Evolutionary conservation across 148 eudicot species (phyloP).

Genomic region (Cornus controversa): DNA sequence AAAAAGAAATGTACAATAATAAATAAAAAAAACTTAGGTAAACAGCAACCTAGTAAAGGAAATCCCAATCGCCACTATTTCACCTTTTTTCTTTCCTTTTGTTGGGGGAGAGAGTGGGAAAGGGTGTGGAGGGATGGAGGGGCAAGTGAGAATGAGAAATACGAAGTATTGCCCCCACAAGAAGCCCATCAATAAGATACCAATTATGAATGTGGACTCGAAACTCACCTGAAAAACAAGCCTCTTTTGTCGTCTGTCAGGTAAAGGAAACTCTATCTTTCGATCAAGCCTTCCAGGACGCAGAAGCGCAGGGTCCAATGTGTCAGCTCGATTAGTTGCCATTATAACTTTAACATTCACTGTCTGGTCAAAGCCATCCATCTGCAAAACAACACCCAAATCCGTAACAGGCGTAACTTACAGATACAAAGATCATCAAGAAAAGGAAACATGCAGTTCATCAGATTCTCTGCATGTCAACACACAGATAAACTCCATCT

Average conservation of each 20-base stretch:
- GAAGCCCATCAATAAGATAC: not conserved
- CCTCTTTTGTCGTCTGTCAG: constrained; percentile 87
- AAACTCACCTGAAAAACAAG: constrained; percentile 77
- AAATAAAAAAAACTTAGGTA: not conserved
- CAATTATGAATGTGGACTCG: not conserved
- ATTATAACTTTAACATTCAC: constrained; percentile 91
- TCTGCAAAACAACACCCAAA: constrained; percentile 38
- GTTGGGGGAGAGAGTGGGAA: not conserved
- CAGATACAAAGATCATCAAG: not conserved
- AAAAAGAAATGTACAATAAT: not conserved
- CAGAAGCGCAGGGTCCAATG: constrained; percentile 86
- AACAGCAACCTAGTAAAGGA: not conserved
- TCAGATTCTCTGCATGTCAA: not conserved
- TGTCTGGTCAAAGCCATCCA: constrained; percentile 96
- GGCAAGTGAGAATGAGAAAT: not conserved
- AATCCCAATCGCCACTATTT: not conserved
- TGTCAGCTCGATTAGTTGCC: constrained; percentile 93
- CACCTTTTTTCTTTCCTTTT: not conserved
- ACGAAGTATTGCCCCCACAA: not conserved
- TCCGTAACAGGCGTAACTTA: not conserved
- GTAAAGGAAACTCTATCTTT: constrained; percentile 87
- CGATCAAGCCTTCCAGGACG: constrained; percentile 89
- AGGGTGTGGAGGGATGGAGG: not conserved
- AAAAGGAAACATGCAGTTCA: not conserved
- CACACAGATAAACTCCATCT: not conserved